A percentile compares a stretch with the other conserved stretches of the same genome.
These are phyloP conservation scores for Petunia axillaris DNA, from an alignment of 257 asterid genomes.

Conservation along the genomic window DNA sequence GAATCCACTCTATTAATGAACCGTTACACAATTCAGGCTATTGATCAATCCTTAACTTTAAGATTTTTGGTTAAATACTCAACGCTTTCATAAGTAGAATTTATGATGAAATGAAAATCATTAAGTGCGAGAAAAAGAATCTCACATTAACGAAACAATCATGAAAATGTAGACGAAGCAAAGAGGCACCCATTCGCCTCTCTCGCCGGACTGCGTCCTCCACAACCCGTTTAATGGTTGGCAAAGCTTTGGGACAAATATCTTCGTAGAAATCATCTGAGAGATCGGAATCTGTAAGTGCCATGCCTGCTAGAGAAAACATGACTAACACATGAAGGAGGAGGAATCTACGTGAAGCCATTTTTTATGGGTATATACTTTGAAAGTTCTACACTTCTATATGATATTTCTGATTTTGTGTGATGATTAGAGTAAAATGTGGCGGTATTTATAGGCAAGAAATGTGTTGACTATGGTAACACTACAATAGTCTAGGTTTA, in stretches of 20 bases:
- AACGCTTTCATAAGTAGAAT: background rate
- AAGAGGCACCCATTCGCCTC: slow-evolving; percentile 42
- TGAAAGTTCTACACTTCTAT: background rate
- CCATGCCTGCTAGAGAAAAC: no score
- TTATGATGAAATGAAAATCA: background rate
- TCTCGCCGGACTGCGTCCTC: slow-evolving; percentile 40
- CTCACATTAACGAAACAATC: slow-evolving; percentile 39
- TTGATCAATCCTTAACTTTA: no score
- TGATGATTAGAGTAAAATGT: background rate
- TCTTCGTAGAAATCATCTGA: no score
- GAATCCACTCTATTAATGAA: no score
- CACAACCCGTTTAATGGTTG: slow-evolving; percentile 42
- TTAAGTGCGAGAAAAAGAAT: background rate
- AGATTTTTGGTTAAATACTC: no score
- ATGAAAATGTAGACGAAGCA: slow-evolving; percentile 38
- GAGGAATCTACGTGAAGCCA: no score
- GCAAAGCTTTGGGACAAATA: slow-evolving; percentile 41
- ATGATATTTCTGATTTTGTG: background rate
- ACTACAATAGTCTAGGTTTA: background rate
- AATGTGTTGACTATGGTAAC: no score
- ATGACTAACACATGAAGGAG: no score
- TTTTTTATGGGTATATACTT: no score
- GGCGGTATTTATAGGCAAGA: background rate
- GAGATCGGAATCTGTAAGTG: no score
- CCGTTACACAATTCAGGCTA: no score